A percentile compares a stretch with the other conserved stretches of the same genome.
phyloP scores from a whole-genome alignment of 306 rosid species.

The Inga leiocalycina region DNA sequence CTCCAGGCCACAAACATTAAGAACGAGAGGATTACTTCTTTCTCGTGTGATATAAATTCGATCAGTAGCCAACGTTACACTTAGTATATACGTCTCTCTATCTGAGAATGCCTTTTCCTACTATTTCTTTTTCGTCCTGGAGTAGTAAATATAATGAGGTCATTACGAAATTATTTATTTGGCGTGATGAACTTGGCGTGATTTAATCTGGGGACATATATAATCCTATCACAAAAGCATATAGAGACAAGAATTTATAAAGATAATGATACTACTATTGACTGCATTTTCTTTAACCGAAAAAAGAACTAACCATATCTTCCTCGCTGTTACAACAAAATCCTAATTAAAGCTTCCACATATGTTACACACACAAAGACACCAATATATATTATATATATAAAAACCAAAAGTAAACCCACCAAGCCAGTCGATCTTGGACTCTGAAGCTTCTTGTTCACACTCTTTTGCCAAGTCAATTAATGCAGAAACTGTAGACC shows the following conservation, averaged over 20 bases:
- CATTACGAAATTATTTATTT: background rate
- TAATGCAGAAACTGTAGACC: slow-evolving; percentile 27
- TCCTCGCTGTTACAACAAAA: slow-evolving; percentile 64
- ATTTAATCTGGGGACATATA: background rate
- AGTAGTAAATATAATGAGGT: no score
- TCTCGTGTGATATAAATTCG: background rate
- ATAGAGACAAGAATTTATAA: slow-evolving; percentile 1
- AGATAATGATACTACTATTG: slow-evolving; percentile 16
- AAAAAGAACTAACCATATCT: slow-evolving; percentile 48
- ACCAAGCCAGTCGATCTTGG: slow-evolving; percentile 51
- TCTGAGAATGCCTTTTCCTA: background rate
- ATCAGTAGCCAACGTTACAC: background rate
- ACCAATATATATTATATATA: slow-evolving; percentile 29
- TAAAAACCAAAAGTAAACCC: slow-evolving; percentile 30
- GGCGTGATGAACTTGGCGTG: background rate
- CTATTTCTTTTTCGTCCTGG: no score
- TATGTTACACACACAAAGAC: slow-evolving; percentile 39
- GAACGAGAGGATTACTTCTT: background rate
- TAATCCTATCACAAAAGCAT: slow-evolving; percentile 17
- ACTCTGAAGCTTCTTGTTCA: slow-evolving; percentile 61
- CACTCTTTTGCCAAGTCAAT: slow-evolving; percentile 44
- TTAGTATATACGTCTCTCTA: background rate
- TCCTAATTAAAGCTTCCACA: slow-evolving; percentile 45
- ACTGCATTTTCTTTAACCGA: slow-evolving; percentile 25
- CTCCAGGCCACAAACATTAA: no score